phyloP scores from a whole-genome alignment of 345 rosid species.

The Melaleuca alternifolia region DNA sequence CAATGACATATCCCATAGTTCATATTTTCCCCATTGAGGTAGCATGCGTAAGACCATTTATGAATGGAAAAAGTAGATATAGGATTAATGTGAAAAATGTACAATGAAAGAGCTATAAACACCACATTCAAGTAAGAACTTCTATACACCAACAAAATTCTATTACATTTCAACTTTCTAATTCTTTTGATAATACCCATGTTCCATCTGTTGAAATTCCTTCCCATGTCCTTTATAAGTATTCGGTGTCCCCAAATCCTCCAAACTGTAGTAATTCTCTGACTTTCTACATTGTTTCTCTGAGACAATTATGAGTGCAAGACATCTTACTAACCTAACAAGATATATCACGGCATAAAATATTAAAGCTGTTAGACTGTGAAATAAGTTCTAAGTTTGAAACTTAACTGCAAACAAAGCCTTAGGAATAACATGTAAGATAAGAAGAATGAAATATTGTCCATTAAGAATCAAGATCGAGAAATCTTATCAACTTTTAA shows the following conservation, averaged over 20 bases:
- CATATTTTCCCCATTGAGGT: background rate
- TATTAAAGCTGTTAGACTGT: no score
- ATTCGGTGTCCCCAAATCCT: conserved; percentile 37
- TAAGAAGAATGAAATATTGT: no score
- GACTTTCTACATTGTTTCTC: background rate
- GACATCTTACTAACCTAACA: background rate
- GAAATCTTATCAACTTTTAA: no score
- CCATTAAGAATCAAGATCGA: no score
- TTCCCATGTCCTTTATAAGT: conserved; percentile 53
- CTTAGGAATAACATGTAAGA: no score
- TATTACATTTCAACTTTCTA: background rate
- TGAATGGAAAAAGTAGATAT: background rate
- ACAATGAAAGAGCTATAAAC: background rate
- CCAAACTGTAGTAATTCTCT: conserved; percentile 15
- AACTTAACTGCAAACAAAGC: no score
- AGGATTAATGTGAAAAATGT: background rate
- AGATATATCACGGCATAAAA: background rate
- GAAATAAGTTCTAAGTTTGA: no score
- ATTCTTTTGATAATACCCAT: conserved; percentile 17
- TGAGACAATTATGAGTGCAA: no score
- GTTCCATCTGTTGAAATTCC: conserved; percentile 72
- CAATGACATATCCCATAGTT: background rate
- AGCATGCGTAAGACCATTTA: background rate
- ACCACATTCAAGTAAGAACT: no score
- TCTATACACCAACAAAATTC: no score